A percentile compares a stretch with the other conserved stretches of the same genome.
Evolutionary conservation across 2,329 filamentous ascomycete genomes (phyloP).

Genomic region (Trichoderma hamatum): DNA sequence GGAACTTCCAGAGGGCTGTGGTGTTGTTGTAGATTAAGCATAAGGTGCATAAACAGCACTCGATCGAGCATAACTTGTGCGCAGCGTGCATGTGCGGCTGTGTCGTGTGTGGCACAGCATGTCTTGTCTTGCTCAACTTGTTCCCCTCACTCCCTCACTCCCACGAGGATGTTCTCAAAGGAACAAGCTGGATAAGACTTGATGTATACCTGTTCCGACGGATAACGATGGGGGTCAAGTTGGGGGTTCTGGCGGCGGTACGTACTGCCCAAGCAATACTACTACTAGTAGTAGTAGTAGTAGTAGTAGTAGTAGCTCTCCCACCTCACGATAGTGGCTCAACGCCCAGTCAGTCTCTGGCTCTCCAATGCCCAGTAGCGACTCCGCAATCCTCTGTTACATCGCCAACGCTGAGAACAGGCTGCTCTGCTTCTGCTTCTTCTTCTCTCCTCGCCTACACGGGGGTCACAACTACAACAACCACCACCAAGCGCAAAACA

Average conservation of each 20-base stretch:
- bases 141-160: not conserved
- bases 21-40: not conserved
- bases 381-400: not conserved
- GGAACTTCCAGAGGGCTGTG: not conserved
- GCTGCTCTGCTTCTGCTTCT: not conserved
- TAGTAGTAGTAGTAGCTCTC: not conserved
- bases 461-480: constrained; percentile 2
- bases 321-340: not conserved
- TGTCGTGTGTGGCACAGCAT: not conserved
- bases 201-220: not conserved
- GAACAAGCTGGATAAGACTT: not conserved
- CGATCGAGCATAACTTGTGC: not conserved
- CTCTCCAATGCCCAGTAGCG: not conserved
- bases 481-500: not conserved
- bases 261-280: too few species aligned
- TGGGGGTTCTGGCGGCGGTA: constrained; percentile 3
- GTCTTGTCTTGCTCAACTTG: not conserved
- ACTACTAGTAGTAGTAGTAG: too few species aligned
- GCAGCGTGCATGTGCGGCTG: not conserved
- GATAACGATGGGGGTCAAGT: constrained; percentile 2
- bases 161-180: not conserved
- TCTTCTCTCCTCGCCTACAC: not conserved
- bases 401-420: not conserved
- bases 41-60: not conserved
- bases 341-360: not conserved